Percentiles rank a stretch among this genome's conserved stretches.
phyloP scores from a whole-genome alignment of 352 stramenopile genomes.

The Phytophthora cactorum region DNA sequence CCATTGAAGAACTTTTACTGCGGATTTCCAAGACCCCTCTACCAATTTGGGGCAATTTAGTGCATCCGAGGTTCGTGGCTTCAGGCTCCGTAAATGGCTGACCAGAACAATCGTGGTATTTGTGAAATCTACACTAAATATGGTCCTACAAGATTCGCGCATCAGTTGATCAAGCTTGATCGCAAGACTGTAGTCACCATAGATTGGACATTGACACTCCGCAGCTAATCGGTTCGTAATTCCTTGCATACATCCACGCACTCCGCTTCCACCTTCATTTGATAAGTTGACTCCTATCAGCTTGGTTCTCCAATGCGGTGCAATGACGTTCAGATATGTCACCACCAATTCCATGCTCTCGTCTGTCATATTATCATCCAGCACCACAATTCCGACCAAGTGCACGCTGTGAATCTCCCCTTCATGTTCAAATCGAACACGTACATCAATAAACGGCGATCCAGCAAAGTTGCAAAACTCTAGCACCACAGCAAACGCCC shows the following conservation, averaged over 20 bases:
- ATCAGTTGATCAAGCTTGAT: slow-evolving; percentile 33
- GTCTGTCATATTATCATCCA: slow-evolving; percentile 7
- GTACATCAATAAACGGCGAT: slow-evolving; percentile 30
- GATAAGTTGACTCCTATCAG: slow-evolving; percentile 27
- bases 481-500: slow-evolving; percentile 29
- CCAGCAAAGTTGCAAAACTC: slow-evolving; percentile 18
- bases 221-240: slow-evolving; percentile 18
- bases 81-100: slow-evolving; percentile 16
- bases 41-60: slow-evolving; percentile 23
- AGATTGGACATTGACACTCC: slow-evolving; percentile 19
- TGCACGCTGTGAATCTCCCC: slow-evolving; percentile 27
- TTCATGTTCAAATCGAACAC: slow-evolving; percentile 28
- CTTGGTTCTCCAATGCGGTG: slow-evolving; percentile 20
- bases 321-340: slow-evolving; percentile 27
- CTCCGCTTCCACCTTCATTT: slow-evolving; percentile 4
- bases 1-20: slow-evolving; percentile 19
- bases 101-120: slow-evolving; percentile 23
- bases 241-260: slow-evolving; percentile 9
- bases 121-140: slow-evolving; percentile 23
- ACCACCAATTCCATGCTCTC: slow-evolving; percentile 23
- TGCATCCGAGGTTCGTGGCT: slow-evolving; percentile 2
- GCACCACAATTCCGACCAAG: slow-evolving; percentile 26
- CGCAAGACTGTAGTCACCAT: slow-evolving; percentile 12
- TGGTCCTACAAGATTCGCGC: slow-evolving; percentile 16
- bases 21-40: slow-evolving; percentile 26